Base-by-base conservation (phyloP, 345 rosid species). In the Cardamine occulta region DNA sequence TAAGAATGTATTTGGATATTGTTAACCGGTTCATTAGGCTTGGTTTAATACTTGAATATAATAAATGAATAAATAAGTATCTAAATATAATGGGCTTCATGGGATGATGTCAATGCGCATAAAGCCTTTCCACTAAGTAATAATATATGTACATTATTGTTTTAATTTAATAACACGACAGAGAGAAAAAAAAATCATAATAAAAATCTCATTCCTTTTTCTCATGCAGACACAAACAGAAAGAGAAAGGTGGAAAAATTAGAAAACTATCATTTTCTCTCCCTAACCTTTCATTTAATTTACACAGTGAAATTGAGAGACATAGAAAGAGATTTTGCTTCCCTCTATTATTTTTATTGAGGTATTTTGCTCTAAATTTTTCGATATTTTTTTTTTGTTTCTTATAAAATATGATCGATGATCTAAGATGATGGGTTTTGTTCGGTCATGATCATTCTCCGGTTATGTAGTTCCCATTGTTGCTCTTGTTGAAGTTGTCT, bases 401-500 rank as follows among this genome's bases (percentile, higher is more conserved):
- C 54, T 55, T 63, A 64, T 37, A 70, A 4, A 66, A 48, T 71
- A 56, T 72, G 84, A 83, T 86, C 78, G 75, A 31, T 55, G 88
- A n/a, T n/a, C n/a, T n/a, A n/a, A n/a, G n/a, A n/a, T n/a, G n/a
- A 78, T 62, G 79, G 63, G 74, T 70, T 80, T 82, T 74, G 85
- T 81, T 86, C 88, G n/a, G 66, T 73, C 11, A 82, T 74, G 60
- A 66, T 28, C 32, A 63, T 68, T 68, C 80, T 49, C 49, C 81
- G 82, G 55, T 58, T 78, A 78, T 80, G 74, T 74, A 81, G 77
- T 58, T 88, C 83, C 90, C 95, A 88, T 64, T 76, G 75, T 57
- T 66, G 78, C 17, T 66, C 72, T 57, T 76, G 93, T 52, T 90
- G 96, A 54, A 84, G 86, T 72, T 86, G 91, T 80, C 83, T 76